Evolutionary conservation across 1,139 yeast genomes (phyloP), one percentile per base, ranked within the genome.

Genomic region (Blastobotrys illinoisensis): DNA sequence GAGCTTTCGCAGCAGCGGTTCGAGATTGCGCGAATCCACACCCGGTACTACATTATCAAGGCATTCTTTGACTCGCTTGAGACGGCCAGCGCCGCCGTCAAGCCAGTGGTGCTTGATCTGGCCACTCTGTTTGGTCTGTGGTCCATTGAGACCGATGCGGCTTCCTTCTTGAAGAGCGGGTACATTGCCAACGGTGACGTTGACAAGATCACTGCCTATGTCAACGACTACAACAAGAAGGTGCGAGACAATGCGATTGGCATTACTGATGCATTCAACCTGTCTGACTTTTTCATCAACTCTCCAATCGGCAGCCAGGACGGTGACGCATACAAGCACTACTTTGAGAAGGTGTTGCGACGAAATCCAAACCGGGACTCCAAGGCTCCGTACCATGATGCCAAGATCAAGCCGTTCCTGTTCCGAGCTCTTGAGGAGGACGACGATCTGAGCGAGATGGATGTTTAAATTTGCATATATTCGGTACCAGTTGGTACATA

Each of bases 311-410:
- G 97, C 59, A 79, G 77, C 64, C 86, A 80, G 71, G 84, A 88
- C 66, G 98, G 98, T 62, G 86, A 90, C 69, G 84, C 88, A 55
- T 91, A 90, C 75, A 85, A 84, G 70, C 83, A 88, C 71, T 90
- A 90, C 64, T 73, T 73, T 59, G 67, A 65, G 52, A 74, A 73
- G 65, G 76, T 74, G 28, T 64, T 64, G 53, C 66, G 68, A 49
- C 64, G 65, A 51, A 73, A 73, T 61, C 76, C 77, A 43, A 64
- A 66, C 28, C 54, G 60, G 32, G 59, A 60, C 32, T 60, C 67
- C 49, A 64, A 64, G 52, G 71, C 78, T 9, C 73, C 73, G 5
- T 77, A 77, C 62, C 74, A 66, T 57, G 73, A 74, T 45, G 52
- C 60, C 11, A 62, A 66, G 11, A 64, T 71, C 62, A 67, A 70